Evolutionary conservation across 352 stramenopile species (phyloP).

Genomic region (Phytophthora fragariae): DNA sequence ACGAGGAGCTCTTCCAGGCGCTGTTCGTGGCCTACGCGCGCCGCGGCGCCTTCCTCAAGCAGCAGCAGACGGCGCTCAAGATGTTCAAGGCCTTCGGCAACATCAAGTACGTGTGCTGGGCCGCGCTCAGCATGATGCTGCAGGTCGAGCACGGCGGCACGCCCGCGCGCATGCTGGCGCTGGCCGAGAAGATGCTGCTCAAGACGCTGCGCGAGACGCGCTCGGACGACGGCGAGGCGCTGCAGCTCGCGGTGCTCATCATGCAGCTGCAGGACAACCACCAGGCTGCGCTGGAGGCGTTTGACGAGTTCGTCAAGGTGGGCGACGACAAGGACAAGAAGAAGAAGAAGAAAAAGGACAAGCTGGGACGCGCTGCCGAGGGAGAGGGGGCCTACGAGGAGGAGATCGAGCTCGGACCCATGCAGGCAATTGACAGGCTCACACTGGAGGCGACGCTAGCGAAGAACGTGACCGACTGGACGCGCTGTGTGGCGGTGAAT

Average conservation of each 20-base stretch:
- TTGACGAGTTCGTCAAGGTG: conserved; percentile 70
- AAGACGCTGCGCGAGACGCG: conserved; percentile 73
- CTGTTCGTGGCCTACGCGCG: conserved; percentile 79
- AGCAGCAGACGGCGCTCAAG: conserved; percentile 89
- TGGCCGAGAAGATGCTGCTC: conserved; percentile 85
- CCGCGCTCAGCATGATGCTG: conserved; percentile 83
- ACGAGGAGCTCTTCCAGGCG: conserved; percentile 76
- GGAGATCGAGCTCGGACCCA: conserved; percentile 84
- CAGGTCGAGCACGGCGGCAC: conserved; percentile 76
- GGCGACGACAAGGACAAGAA: conserved; percentile 32
- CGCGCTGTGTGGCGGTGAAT: conserved; percentile 63
- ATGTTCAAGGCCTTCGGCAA: conserved; percentile 85
- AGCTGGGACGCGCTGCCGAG: conserved; percentile 66
- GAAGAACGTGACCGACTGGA: conserved; percentile 58
- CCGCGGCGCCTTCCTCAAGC: conserved; percentile 78
- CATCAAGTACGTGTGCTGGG: conserved; percentile 86
- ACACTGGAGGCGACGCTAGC: conserved; percentile 72
- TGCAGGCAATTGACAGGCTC: conserved; percentile 82
- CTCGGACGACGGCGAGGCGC: conserved; percentile 69
- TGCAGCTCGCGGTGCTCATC: conserved; percentile 77
- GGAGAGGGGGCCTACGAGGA: conserved; percentile 81
- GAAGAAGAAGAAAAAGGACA: conserved; percentile 11
- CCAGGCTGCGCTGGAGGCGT: conserved; percentile 66
- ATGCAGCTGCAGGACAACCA: conserved; percentile 79
- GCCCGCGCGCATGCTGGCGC: conserved; percentile 73